Percentiles rank a stretch among this genome's conserved stretches.
phyloP scores from a whole-genome alignment of 306 rosid genomes.

The Boehmeria nivea region DNA sequence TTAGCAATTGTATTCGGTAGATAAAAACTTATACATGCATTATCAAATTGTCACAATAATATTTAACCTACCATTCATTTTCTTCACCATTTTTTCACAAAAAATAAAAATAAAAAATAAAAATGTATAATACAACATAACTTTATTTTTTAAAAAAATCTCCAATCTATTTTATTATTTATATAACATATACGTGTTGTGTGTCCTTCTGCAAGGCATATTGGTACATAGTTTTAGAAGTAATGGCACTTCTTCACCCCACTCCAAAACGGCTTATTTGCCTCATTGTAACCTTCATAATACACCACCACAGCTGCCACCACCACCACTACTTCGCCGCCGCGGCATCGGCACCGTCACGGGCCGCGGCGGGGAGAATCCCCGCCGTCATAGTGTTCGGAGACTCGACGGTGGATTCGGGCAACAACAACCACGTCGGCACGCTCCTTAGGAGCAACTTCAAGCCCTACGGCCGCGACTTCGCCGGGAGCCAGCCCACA shows the following conservation, averaged over 20 bases:
- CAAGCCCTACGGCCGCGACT: constrained; percentile 47
- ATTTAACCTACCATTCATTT: neutral
- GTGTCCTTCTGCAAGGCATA: too few species aligned
- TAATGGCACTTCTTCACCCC: constrained; percentile 16
- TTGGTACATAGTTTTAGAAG: too few species aligned
- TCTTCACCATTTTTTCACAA: neutral
- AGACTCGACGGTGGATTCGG: constrained; percentile 49
- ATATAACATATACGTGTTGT: too few species aligned
- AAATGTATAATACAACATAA: neutral
- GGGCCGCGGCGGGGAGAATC: constrained; percentile 19
- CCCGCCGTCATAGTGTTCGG: constrained; percentile 53
- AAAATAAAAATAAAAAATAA: neutral
- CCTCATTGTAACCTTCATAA: neutral
- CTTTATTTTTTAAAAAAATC: neutral
- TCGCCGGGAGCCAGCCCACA: constrained; percentile 32
- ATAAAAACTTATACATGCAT: too few species aligned
- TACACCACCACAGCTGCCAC: too few species aligned
- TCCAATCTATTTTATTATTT: too few species aligned
- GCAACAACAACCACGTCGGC: constrained; percentile 33
- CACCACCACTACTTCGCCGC: neutral
- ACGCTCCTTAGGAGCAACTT: constrained; percentile 43
- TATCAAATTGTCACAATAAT: too few species aligned
- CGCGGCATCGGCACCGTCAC: neutral
- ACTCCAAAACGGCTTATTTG: constrained; percentile 19
- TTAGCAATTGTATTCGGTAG: too few species aligned